Conservation (phyloP, 2,329 filamentous ascomycete genomes). For the Pseudogymnoascus sp. region DNA sequence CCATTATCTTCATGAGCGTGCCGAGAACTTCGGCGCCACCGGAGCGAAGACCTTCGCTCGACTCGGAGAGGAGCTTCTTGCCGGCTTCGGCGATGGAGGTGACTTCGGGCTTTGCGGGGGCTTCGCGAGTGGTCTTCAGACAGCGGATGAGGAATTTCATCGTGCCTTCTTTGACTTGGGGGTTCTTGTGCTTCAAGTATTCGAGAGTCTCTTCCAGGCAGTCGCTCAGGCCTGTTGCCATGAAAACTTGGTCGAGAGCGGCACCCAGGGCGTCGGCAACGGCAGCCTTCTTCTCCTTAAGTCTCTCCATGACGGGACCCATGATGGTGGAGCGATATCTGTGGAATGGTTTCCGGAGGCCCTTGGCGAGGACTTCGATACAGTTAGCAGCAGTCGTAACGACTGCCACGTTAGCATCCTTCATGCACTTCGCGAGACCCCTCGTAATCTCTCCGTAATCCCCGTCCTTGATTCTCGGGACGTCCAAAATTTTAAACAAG, state of each 20-base stretch:
- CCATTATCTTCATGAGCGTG: constrained; percentile 97
- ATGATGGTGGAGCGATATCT: constrained; percentile 77
- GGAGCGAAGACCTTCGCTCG: constrained; percentile 73
- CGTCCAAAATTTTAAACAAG: constrained; percentile 66
- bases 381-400: constrained; percentile 90
- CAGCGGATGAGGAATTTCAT: constrained; percentile 89
- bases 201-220: constrained; percentile 85
- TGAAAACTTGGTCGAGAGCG: constrained; percentile 65
- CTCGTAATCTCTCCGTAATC: constrained; percentile 79
- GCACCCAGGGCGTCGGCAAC: constrained; percentile 82
- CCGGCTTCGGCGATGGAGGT: constrained; percentile 76
- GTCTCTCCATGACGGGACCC: constrained; percentile 82
- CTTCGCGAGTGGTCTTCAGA: constrained; percentile 71
- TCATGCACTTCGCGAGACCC: constrained; percentile 91
- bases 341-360: constrained; percentile 65
- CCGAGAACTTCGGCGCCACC: constrained; percentile 88
- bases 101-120: constrained; percentile 77
- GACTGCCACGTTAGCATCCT: constrained; percentile 93
- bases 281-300: constrained; percentile 93
- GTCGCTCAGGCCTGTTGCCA: constrained; percentile 64
- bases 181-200: constrained; percentile 88
- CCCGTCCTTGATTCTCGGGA: constrained; percentile 85
- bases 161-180: constrained; percentile 92
- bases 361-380: constrained; percentile 80
- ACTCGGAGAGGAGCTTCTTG: constrained; percentile 86